These are phyloP conservation scores for Penicillium argentinense DNA, from an alignment of 495 filamentous ascomycete species.

Conservation along the genomic window DNA sequence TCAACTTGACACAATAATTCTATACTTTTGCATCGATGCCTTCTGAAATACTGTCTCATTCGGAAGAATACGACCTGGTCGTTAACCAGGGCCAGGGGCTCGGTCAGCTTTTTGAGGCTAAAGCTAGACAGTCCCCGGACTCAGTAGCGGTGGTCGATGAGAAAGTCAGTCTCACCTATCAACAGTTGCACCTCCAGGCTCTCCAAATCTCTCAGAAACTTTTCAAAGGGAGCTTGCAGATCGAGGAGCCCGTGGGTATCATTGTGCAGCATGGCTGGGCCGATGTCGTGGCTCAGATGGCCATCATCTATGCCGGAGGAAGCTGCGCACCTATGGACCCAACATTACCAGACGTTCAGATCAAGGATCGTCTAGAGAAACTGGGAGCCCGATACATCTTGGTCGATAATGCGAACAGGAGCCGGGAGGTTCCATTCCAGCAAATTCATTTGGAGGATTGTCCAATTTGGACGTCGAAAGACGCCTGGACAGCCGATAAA, in stretches of 20 bases:
- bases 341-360: constrained; percentile 12
- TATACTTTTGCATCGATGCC: background rate
- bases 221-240: background rate
- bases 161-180: background rate
- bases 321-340: constrained; percentile 25
- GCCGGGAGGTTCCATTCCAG: constrained; percentile 3
- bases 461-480: background rate
- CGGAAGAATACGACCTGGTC: background rate
- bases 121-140: background rate
- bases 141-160: background rate
- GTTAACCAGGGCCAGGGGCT: background rate
- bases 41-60: background rate
- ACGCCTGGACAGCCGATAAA: background rate
- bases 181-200: background rate
- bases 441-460: background rate
- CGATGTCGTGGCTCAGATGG: constrained; percentile 20
- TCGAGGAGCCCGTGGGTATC: constrained; percentile 10
- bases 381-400: constrained; percentile 6
- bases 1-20: background rate
- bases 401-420: constrained; percentile 5
- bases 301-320: constrained; percentile 20
- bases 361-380: constrained; percentile 6
- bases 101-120: background rate
- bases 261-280: constrained; percentile 18
- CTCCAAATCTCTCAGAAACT: background rate